Conservation (phyloP, 208 protist species). For the Polymyxa betae region DNA sequence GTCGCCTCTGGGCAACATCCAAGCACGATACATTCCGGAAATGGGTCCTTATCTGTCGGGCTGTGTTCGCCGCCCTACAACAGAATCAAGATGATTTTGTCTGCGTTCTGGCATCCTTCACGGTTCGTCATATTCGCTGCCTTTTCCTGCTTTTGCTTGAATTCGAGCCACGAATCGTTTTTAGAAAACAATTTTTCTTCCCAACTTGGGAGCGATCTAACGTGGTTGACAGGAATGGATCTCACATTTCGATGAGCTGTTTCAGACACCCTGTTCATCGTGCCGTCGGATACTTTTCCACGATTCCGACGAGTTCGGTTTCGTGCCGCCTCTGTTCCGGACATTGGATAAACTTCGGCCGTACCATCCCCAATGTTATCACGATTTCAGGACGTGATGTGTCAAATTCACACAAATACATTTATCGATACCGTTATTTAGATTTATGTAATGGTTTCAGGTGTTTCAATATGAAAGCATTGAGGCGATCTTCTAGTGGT, state of each 20-base stretch:
- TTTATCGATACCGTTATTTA: background rate
- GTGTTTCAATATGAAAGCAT: slow-evolving; percentile 14
- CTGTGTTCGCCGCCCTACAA: too few relatives aligned
- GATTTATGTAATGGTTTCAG: slow-evolving; percentile 19
- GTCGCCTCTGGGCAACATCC: too few relatives aligned
- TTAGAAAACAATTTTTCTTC: too few relatives aligned
- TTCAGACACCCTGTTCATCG: background rate
- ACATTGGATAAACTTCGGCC: background rate
- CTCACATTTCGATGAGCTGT: background rate
- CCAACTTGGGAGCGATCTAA: background rate
- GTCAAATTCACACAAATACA: too few relatives aligned
- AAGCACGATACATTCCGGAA: too few relatives aligned
- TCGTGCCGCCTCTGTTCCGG: background rate
- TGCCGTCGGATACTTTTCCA: background rate
- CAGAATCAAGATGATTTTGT: too few relatives aligned
- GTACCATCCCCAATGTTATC: background rate
- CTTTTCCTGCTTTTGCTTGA: too few relatives aligned
- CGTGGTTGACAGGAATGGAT: background rate
- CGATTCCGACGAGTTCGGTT: background rate
- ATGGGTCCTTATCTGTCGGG: too few relatives aligned
- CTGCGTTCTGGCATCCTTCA: too few relatives aligned
- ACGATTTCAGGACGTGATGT: background rate
- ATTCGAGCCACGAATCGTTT: too few relatives aligned
- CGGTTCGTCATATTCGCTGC: too few relatives aligned
- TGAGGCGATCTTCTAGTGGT: background rate